Conservation (phyloP, 2,329 filamentous ascomycete genomes). For the Aureobasidium sp. region DNA sequence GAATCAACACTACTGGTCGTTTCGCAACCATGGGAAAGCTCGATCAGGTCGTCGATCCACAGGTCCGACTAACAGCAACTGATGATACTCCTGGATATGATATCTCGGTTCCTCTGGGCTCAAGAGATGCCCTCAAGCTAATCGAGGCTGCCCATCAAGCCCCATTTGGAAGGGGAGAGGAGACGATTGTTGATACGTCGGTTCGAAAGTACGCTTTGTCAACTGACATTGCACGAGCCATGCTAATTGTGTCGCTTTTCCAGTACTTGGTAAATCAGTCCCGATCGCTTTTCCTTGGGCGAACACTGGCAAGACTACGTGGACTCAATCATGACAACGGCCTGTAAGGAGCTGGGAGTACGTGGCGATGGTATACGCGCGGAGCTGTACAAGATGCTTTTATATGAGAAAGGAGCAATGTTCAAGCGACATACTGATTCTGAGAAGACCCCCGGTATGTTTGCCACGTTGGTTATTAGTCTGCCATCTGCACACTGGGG, state of each 20-base stretch:
- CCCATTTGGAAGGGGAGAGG: conserved; percentile 27
- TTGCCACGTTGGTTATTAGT: conserved; percentile 22
- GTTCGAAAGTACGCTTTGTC: conserved; percentile 20
- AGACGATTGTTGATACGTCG: conserved; percentile 27
- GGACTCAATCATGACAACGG: conserved; percentile 16
- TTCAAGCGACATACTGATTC: conserved; percentile 21
- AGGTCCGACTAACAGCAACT: not conserved
- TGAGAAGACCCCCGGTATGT: conserved; percentile 22
- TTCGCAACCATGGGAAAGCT: conserved; percentile 4
- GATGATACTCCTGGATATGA: not conserved
- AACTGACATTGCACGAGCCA: not conserved
- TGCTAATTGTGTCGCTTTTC: not conserved
- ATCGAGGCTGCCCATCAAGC: conserved; percentile 22
- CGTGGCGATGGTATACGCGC: conserved; percentile 12
- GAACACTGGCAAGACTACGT: conserved; percentile 22
- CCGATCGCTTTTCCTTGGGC: conserved; percentile 18
- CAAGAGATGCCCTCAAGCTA: conserved; percentile 16
- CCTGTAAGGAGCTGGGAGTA: conserved; percentile 18
- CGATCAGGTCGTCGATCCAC: not conserved
- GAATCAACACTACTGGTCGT: not conserved
- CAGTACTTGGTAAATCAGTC: conserved; percentile 28
- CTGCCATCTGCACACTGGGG: conserved; percentile 21
- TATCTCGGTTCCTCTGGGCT: conserved; percentile 15
- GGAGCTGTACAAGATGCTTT: conserved; percentile 22
- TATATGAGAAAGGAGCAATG: conserved; percentile 22